phyloP scores from a whole-genome alignment of 805 yeast genomes.

The Wickerhamomyces silvicola region DNA sequence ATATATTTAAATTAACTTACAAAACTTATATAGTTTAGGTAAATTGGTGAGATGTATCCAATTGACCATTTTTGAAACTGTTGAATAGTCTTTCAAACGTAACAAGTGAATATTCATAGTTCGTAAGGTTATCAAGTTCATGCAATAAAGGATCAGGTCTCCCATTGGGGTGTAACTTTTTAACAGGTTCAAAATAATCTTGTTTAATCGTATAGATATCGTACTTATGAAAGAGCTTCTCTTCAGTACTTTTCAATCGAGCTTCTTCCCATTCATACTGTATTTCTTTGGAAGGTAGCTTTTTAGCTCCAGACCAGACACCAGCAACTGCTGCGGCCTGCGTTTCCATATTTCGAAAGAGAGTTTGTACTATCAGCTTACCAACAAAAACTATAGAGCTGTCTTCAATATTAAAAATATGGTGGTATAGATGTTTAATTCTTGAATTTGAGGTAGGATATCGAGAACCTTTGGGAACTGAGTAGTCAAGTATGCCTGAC shows the following conservation, averaged over 20 bases:
- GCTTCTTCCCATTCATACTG: conserved; percentile 31
- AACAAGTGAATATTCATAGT: conserved; percentile 10
- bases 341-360: conserved; percentile 45
- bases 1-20: too few relatives aligned
- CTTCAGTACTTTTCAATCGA: conserved; percentile 18
- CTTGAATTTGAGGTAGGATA: conserved; percentile 25
- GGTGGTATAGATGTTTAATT: conserved; percentile 37
- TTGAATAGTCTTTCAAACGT: conserved; percentile 17
- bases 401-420: conserved; percentile 38
- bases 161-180: conserved; percentile 22
- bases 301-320: conserved; percentile 39
- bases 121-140: conserved; percentile 9
- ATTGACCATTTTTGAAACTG: conserved; percentile 12
- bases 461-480: conserved; percentile 17
- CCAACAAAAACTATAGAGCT: conserved; percentile 43
- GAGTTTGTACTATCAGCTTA: conserved; percentile 31
- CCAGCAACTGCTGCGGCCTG: conserved; percentile 52
- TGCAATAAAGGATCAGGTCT: conserved; percentile 27
- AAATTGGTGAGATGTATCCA: conserved; percentile 10
- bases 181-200: conserved; percentile 25
- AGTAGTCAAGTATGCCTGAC: conserved; percentile 16
- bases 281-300: conserved; percentile 34
- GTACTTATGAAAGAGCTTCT: conserved; percentile 30
- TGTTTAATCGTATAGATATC: conserved; percentile 22
- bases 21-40: too few relatives aligned